Evolutionary conservation across 257 asterid species (phyloP).

Genomic region (Jaltomata sinuosa): DNA sequence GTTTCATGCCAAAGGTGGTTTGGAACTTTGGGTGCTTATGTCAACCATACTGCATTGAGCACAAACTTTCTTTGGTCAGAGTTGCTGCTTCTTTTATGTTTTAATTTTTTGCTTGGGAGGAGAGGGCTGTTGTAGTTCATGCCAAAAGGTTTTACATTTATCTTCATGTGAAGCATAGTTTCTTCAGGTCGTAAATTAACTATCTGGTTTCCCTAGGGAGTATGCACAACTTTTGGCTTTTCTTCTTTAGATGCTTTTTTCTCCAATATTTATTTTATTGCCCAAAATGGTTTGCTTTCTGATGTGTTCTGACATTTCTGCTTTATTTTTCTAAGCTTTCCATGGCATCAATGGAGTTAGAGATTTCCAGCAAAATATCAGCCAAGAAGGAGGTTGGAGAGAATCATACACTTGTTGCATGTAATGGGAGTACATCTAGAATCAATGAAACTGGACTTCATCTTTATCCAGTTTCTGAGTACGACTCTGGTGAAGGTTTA

Average conservation of each 20-base stretch:
- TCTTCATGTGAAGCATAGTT: neutral
- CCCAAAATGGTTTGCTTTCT: neutral
- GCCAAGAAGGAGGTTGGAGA: conserved; percentile 35
- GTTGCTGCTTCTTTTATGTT: neutral
- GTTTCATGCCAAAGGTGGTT: neutral
- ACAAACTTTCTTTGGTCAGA: neutral
- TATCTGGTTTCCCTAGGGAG: neutral
- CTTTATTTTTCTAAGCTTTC: neutral
- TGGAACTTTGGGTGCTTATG: neutral
- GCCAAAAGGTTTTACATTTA: neutral
- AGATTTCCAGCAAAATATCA: neutral
- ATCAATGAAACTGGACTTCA: conserved; percentile 26
- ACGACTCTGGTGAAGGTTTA: conserved; percentile 59
- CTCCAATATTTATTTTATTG: neutral
- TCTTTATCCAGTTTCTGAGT: conserved; percentile 41
- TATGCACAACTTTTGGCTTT: neutral
- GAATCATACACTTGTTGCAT: conserved; percentile 29
- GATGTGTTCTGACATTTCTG: neutral
- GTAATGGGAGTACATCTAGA: conserved; percentile 20
- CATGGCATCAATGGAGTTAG: neutral
- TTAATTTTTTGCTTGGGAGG: neutral
- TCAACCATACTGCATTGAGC: neutral
- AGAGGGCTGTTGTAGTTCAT: neutral
- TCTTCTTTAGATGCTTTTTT: neutral
- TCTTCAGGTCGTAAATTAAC: neutral